Conservation (phyloP, 352 stramenopile genomes). For the Globisporangium solare region DNA sequence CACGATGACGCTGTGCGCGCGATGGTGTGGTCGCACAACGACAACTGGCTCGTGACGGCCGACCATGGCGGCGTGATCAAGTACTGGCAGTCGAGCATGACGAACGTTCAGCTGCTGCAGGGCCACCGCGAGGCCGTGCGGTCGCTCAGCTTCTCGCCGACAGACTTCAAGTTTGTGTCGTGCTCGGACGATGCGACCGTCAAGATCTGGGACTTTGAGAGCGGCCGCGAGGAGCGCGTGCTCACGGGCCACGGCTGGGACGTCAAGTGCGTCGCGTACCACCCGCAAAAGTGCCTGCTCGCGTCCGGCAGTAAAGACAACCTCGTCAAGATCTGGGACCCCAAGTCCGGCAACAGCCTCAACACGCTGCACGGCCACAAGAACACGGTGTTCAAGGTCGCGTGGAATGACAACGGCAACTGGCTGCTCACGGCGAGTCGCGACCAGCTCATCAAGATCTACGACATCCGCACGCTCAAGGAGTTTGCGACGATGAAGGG, state of each 20-base stretch:
- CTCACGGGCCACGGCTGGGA: slow-evolving; percentile 97
- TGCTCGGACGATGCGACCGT: slow-evolving; percentile 97
- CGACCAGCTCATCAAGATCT: slow-evolving; percentile 99
- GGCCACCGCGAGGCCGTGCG: slow-evolving; percentile 90
- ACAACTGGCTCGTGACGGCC: slow-evolving; percentile 88
- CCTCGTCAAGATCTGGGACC: slow-evolving; percentile 98
- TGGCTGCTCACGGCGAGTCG: slow-evolving; percentile 95
- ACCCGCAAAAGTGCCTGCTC: slow-evolving; percentile 92
- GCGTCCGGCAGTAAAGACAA: slow-evolving; percentile 96
- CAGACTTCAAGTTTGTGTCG: slow-evolving; percentile 97
- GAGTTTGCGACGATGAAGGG: slow-evolving; percentile 93
- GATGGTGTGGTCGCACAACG: slow-evolving; percentile 90
- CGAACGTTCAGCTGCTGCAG: slow-evolving; percentile 81
- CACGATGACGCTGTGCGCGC: slow-evolving; percentile 83
- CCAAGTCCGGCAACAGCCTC: slow-evolving; percentile 87
- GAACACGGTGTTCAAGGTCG: slow-evolving; percentile 97
- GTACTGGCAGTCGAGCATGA: slow-evolving; percentile 91
- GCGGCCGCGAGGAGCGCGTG: slow-evolving; percentile 90
- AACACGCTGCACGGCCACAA: slow-evolving; percentile 97
- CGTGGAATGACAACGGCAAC: slow-evolving; percentile 98
- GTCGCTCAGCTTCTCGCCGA: slow-evolving; percentile 94
- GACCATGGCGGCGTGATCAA: slow-evolving; percentile 90
- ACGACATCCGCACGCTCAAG: slow-evolving; percentile 97
- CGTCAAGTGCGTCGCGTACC: slow-evolving; percentile 97
- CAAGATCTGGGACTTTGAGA: slow-evolving; percentile 91